phyloP scores from a whole-genome alignment of 1,284 basidiomycete genomes.

The Erythrobasidium hasegawianum region DNA sequence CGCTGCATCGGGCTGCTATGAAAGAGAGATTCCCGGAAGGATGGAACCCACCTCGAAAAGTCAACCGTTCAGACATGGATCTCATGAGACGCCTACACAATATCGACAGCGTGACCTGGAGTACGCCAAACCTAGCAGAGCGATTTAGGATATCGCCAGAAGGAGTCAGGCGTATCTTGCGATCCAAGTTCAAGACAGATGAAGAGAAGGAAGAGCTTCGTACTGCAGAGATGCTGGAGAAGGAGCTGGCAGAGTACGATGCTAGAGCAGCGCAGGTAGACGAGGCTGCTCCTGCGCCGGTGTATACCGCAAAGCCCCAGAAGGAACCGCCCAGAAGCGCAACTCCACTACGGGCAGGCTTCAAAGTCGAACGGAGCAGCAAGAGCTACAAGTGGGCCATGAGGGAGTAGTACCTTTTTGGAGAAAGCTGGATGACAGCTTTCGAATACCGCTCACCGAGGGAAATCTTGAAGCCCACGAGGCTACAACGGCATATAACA shows the following conservation, averaged over 20 bases:
- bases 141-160: constrained; percentile 80
- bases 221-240: constrained; percentile 31
- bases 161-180: constrained; percentile 76
- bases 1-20: constrained; percentile 33
- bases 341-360: constrained; percentile 22
- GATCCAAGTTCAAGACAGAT: constrained; percentile 70
- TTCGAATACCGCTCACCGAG: too few species aligned
- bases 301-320: not conserved
- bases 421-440: too few species aligned
- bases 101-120: constrained; percentile 65
- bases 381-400: constrained; percentile 19
- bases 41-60: constrained; percentile 79
- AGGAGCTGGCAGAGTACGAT: constrained; percentile 53
- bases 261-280: constrained; percentile 57
- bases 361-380: constrained; percentile 4
- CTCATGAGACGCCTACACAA: constrained; percentile 68
- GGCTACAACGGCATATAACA: too few species aligned
- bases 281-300: constrained; percentile 51
- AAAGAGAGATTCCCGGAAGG: constrained; percentile 38
- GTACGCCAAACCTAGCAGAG: constrained; percentile 66
- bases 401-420: too few species aligned
- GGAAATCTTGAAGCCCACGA: too few species aligned
- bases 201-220: constrained; percentile 20
- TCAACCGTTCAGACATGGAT: constrained; percentile 88
- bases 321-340: not conserved